Base-by-base conservation (phyloP, 352 stramenopile species). In the Phytophthora europaea region DNA sequence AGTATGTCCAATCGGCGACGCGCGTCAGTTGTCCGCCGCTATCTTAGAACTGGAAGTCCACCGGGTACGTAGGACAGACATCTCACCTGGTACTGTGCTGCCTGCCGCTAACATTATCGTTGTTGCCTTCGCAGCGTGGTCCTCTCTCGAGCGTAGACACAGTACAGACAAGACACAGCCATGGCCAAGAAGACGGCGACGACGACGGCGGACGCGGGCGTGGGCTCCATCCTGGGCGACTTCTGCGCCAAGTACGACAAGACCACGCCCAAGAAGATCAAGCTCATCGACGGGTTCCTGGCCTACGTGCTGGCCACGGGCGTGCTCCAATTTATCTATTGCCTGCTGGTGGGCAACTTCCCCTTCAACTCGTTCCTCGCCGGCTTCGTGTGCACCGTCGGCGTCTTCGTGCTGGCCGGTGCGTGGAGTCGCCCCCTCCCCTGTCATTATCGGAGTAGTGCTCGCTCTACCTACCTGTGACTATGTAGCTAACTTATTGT, bases 361-460 rank as follows among this genome's bases (percentile, higher is more conserved):
- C 92, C 92, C 26, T 98, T 98, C 83, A 98, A 98, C 79, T 98
- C 92, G 72, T 98, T 98, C 76, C 81, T 98, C 40, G 92, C 92
- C 18, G 91, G 91, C 65, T 97, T 98, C 61, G 85, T 97, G 34
- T 97, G 89, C 81, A 95, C 89, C 20, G 88, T 98, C 36, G 92
- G 92, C 59, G 88, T 95, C 65, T 98, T 98, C 67, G 92, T 97
- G 58, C 78, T 98, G 10, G 92, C 91, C 40, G 91, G 90, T 96
- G 55, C 28, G 84, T 78, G 10, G 13, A 2, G 40, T 58, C 33
- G 33, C n/a, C 12, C n/a, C 12, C 9, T 43, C 12, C 10, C 10
- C 36, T 45, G 13, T 13, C 36, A 12, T 28, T 28, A 6, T 38
- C 33, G 33, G 6, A 1, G 33, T 6, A 7, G 36, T n/a, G 36